Base-by-base conservation (phyloP, 495 filamentous ascomycete genomes). In the Jackrogersella multiformis region DNA sequence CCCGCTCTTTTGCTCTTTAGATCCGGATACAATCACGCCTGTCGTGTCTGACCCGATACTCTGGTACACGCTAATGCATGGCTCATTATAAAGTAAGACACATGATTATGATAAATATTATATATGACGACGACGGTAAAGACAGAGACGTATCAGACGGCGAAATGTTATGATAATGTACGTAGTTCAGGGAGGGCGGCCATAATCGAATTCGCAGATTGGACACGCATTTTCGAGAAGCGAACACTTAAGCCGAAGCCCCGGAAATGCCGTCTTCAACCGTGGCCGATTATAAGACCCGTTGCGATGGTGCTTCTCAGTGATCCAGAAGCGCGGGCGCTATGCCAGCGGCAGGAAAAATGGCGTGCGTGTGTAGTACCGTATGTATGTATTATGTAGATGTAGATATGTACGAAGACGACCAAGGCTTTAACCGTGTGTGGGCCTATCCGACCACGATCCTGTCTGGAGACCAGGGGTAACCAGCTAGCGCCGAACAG, bases 11-110 rank as follows among this genome's bases (percentile, higher is more conserved):
- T 46, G n/a, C 61, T 68, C 51, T 61, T 62, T 70, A 70, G 67
- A 70, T 70, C 52, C 61, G 35, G 67, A 65, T 70, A 70, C 61
- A 39, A 61, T 61, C 67, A 70, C 67, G 61, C 67, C 67, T 65
- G 67, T 70, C 65, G 56, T 65, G 70, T 71, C 64, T 67, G 73
- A 75, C 73, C 73, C 73, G 73, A 75, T 75, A 71, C 70, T 75
- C 73, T 71, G 73, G 73, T 75, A 75, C 73, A 75, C 73, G 73
- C 73, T 75, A 75, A 75, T 75, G 73, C 73, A 75, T 70, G 67
- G 67, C 64, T 75, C 73, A 71, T 58, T 32, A 53, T 69, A 71
- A 52, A 73, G 73, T 69, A 69, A 75, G 68, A 73, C 73, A 75
- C 61, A 65, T 64, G 56, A 69, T 69, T 59, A 21, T 30, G 35